Conservation (phyloP, 202 grass and related monocot genomes). For the Zizania palustris region DNA sequence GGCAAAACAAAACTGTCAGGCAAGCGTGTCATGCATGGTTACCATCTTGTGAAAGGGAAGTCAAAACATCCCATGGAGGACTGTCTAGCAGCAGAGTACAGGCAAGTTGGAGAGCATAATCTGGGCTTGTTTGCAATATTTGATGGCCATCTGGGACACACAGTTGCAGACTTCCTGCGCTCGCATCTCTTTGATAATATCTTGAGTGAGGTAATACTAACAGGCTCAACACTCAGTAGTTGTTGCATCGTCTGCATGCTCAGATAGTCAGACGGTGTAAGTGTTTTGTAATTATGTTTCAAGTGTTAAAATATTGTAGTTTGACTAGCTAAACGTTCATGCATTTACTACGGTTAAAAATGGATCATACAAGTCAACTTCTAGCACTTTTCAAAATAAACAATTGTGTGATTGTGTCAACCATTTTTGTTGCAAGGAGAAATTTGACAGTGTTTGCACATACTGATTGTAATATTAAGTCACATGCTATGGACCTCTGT, state of each 20-base stretch:
- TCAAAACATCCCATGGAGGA: slow-evolving; percentile 94
- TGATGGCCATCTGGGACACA: slow-evolving; percentile 86
- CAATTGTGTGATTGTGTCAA: neutral
- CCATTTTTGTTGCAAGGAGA: neutral
- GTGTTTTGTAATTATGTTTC: slow-evolving; percentile 5
- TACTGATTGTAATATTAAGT: neutral
- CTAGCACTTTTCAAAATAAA: neutral
- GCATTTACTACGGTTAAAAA: neutral
- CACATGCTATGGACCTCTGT: neutral
- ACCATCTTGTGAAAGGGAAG: slow-evolving; percentile 93
- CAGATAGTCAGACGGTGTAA: slow-evolving; percentile 28
- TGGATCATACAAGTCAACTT: neutral
- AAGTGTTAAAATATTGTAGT: slow-evolving; percentile 29
- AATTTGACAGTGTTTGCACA: neutral
- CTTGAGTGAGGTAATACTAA: slow-evolving; percentile 70
- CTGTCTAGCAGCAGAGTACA: slow-evolving; percentile 83
- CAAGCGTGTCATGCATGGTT: slow-evolving; percentile 72
- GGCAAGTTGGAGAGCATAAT: slow-evolving; percentile 59
- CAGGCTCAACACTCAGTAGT: neutral
- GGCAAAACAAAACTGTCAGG: slow-evolving; percentile 85
- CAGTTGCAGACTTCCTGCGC: slow-evolving; percentile 72
- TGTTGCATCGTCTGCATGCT: slow-evolving; percentile 11
- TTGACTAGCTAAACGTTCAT: neutral
- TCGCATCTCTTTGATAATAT: slow-evolving; percentile 90
- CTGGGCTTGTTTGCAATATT: slow-evolving; percentile 94